Percentiles rank a stretch among this genome's conserved stretches.
These are phyloP conservation scores for Umbilicaria muhlenbergii DNA, from an alignment of 495 filamentous ascomycete species.

Conservation along the genomic window DNA sequence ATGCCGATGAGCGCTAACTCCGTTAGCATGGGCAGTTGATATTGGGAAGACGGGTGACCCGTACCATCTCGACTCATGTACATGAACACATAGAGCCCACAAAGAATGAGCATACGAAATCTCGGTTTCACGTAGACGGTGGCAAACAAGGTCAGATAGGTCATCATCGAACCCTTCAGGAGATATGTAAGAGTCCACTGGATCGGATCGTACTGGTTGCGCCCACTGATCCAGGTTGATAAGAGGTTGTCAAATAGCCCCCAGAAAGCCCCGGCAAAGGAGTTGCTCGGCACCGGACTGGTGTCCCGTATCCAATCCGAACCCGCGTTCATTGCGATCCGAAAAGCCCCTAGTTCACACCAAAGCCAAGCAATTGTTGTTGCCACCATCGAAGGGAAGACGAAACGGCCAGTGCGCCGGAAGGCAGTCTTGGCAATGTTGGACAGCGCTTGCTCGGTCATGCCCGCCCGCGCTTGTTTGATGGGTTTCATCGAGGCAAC, in stretches of 20 bases:
- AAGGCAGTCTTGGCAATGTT: constrained; percentile 46
- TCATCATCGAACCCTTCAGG: constrained; percentile 43
- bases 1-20: constrained; percentile 34
- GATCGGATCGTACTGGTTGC: constrained; percentile 45
- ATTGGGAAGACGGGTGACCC: neutral
- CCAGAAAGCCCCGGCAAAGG: constrained; percentile 20
- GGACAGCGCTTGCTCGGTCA: constrained; percentile 33
- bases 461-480: constrained; percentile 39
- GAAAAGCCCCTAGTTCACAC: constrained; percentile 43
- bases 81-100: constrained; percentile 7
- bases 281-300: constrained; percentile 26
- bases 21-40: constrained; percentile 3
- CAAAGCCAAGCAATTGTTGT: constrained; percentile 40
- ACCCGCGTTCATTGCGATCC: constrained; percentile 37
- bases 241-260: constrained; percentile 36
- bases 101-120: constrained; percentile 31
- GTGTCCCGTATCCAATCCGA: constrained; percentile 45
- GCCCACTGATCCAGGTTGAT: constrained; percentile 40
- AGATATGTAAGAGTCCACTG: constrained; percentile 53
- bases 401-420: constrained; percentile 44
- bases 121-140: constrained; percentile 39
- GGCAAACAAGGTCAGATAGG: constrained; percentile 40
- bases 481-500: constrained; percentile 53
- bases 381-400: constrained; percentile 43
- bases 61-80: constrained; percentile 21